A percentile compares a stretch with the other conserved stretches of the same genome.
phyloP scores from a whole-genome alignment of 108 stramenopile genomes.

The Nannochloropsis oceanica region DNA sequence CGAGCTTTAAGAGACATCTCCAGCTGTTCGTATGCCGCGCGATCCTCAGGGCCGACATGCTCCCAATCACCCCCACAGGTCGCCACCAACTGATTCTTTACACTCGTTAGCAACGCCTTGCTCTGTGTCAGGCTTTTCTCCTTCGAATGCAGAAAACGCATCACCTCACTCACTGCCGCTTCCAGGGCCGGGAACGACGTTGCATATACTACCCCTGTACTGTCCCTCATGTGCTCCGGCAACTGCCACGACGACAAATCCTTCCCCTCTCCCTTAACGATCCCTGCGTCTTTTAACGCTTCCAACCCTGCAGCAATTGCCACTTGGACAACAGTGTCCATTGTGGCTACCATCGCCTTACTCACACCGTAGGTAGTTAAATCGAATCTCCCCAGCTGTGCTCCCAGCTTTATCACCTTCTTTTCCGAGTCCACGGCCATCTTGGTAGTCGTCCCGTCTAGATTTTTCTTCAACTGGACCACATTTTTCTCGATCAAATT shows the following conservation, averaged over 20 bases:
- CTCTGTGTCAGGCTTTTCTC: conserved; percentile 44
- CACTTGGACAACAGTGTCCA: conserved; percentile 88
- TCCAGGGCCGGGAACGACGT: conserved; percentile 90
- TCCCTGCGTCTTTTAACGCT: conserved; percentile 75
- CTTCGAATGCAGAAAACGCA: conserved; percentile 63
- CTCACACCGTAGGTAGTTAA: conserved; percentile 71
- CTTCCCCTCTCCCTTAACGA: conserved; percentile 58
- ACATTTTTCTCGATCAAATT: conserved; percentile 84
- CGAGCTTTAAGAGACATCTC: background rate
- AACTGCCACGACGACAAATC: conserved; percentile 67
- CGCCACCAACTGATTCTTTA: conserved; percentile 43
- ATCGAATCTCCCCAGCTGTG: conserved; percentile 61
- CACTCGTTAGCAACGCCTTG: conserved; percentile 53
- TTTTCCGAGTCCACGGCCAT: conserved; percentile 44
- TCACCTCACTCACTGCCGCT: conserved; percentile 85
- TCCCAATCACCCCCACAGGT: background rate
- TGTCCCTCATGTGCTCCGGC: conserved; percentile 70
- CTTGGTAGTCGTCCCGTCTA: conserved; percentile 47
- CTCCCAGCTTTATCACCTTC: conserved; percentile 45
- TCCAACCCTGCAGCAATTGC: conserved; percentile 88
- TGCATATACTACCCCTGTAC: conserved; percentile 84
- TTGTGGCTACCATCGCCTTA: conserved; percentile 66
- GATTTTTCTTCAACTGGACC: conserved; percentile 55
- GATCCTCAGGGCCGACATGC: background rate
- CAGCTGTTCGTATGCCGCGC: background rate